phyloP scores from a whole-genome alignment of 2,329 filamentous ascomycete genomes.

The Xenoacremonium recifei region DNA sequence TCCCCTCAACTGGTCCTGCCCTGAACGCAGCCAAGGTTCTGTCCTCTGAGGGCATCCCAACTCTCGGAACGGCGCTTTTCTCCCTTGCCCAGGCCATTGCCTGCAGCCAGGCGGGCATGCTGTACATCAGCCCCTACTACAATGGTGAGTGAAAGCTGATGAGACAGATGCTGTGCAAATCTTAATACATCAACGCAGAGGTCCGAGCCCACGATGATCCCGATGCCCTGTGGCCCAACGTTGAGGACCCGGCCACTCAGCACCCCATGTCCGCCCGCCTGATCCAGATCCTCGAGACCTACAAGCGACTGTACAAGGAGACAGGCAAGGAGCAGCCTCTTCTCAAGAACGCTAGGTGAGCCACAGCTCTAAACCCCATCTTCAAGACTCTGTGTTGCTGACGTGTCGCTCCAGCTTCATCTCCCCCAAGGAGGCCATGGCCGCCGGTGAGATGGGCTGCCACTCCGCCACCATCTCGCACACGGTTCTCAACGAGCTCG shows the following conservation, averaged over 20 bases:
- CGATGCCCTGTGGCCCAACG: slow-evolving; percentile 42
- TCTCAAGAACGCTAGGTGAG: slow-evolving; percentile 44
- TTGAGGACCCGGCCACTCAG: slow-evolving; percentile 43
- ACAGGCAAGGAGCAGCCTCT: slow-evolving; percentile 48
- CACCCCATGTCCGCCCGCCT: slow-evolving; percentile 47
- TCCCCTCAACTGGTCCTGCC: slow-evolving; percentile 47
- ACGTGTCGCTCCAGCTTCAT: slow-evolving; percentile 44
- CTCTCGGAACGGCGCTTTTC: slow-evolving; percentile 47
- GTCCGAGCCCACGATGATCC: slow-evolving; percentile 41
- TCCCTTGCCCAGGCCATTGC: slow-evolving; percentile 48
- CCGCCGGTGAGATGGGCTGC: slow-evolving; percentile 44
- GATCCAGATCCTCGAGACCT: slow-evolving; percentile 48
- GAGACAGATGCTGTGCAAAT: too few species aligned
- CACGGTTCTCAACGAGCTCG: slow-evolving; percentile 37
- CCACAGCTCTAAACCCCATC: too few species aligned
- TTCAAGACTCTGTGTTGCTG: too few species aligned
- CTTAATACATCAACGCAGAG: slow-evolving; percentile 32
- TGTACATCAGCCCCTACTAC: slow-evolving; percentile 50
- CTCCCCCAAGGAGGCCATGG: slow-evolving; percentile 42
- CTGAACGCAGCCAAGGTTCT: slow-evolving; percentile 44
- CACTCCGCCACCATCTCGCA: slow-evolving; percentile 44
- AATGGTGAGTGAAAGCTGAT: slow-evolving; percentile 44
- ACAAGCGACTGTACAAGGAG: slow-evolving; percentile 42
- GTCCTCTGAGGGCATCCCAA: slow-evolving; percentile 42
- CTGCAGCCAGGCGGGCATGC: slow-evolving; percentile 44